Base-by-base conservation (phyloP, 768 basidiomycete genomes). In the Mrakia frigida region DNA sequence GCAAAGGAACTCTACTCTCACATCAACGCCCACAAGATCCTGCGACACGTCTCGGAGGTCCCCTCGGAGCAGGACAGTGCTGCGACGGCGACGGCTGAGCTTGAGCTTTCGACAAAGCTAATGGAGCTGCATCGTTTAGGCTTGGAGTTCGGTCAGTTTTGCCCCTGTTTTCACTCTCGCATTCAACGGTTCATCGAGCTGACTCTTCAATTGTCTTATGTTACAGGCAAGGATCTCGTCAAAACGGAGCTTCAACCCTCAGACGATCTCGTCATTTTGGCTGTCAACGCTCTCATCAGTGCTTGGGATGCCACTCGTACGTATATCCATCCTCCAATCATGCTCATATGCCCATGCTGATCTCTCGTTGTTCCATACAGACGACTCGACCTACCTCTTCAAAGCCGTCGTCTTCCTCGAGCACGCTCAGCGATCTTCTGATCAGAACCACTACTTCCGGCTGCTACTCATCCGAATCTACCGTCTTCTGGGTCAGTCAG, bases 241-340 rank as follows among this genome's bases (percentile, higher is more conserved):
- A 81, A 85, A 6, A 91, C 92, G 0, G 94, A 96, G 80, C 85
- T 94, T 35, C 94, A 96, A 81, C 92, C 90, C 25, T 91, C 89
- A 0, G 94, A 97, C 80, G 94, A 95, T 80, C 87, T 96, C 43
- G 89, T 87, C 35, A 86, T 95, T 37, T 85, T 97, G 31, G 89
- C 91, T 9, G 90, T 87, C 3, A 90, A 90, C 80, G 87, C 87
- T 3, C 86, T 89, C 73, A 86, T 93, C 63, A 41, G 63, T 0
- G 81, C 80, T 0, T 83, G 80, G 78, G 37, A 76, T 3, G 21
- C 74, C 0, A 80, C 81, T 6, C 50, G 82, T 82, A 23, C 28
- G 80, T 72, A 23, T 18, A 16, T 35, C 31, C 63, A 37, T 68
- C 46, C 46, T 65, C 7, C 18, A 43, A 39, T n/a, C n/a, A n/a